phyloP scores from a whole-genome alignment of 306 rosid species.

The Mimosa pudica region DNA sequence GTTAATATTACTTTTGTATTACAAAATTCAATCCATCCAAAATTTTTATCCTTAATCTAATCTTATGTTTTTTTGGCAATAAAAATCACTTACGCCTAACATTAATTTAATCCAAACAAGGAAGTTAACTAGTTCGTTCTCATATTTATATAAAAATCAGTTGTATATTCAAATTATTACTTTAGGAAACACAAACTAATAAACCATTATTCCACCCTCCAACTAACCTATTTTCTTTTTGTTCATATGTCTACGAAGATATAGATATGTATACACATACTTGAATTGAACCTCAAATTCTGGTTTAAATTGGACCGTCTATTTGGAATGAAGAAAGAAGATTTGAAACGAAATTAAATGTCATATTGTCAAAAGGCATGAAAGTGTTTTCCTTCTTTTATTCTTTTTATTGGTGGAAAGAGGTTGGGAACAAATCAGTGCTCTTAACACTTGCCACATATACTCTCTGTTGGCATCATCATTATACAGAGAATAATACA shows the following conservation, averaged over 20 bases:
- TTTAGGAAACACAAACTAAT: not conserved
- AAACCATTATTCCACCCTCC: not conserved
- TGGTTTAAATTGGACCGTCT: conserved; percentile 5
- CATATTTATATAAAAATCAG: too few relatives aligned
- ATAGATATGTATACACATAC: not conserved
- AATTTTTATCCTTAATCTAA: too few relatives aligned
- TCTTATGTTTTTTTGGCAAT: too few relatives aligned
- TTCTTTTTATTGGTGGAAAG: conserved; percentile 33
- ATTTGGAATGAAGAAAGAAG: conserved; percentile 24
- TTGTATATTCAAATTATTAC: not conserved
- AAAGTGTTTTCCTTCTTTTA: conserved; percentile 26
- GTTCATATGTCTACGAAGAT: not conserved
- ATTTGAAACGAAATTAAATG: conserved; percentile 25
- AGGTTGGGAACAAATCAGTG: conserved; percentile 18
- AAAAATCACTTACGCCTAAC: too few relatives aligned
- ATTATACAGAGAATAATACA: conserved; percentile 39
- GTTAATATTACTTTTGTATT: too few relatives aligned
- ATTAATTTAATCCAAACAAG: too few relatives aligned
- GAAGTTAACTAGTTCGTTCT: too few relatives aligned
- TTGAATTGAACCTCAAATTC: not conserved
- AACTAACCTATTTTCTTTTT: not conserved
- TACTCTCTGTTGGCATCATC: conserved; percentile 22
- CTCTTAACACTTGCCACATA: conserved; percentile 37
- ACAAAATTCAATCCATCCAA: too few relatives aligned
- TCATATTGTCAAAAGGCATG: conserved; percentile 22